Evolutionary conservation across 352 stramenopile species (phyloP).

Genomic region (Blastocystis hominis): DNA sequence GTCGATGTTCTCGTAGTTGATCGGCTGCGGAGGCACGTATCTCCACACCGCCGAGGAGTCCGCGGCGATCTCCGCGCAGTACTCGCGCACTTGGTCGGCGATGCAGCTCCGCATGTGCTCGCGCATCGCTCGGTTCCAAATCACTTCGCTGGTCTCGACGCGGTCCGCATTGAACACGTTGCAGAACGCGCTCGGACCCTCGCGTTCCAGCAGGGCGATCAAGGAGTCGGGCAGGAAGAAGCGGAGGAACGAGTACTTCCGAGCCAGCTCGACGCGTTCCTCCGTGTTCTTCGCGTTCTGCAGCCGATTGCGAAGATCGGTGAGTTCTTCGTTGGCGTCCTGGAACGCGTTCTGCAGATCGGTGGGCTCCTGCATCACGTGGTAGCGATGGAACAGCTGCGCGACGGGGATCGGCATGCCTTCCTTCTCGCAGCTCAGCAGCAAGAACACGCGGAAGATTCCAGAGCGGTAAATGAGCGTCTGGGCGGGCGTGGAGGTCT

Average conservation of each 20-base stretch:
- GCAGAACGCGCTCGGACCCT: neutral
- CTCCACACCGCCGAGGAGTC: neutral
- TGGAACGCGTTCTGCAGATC: neutral
- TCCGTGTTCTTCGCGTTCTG: neutral
- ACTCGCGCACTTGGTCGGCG: neutral
- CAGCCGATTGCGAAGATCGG: neutral
- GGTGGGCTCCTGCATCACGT: neutral
- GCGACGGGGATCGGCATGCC: neutral
- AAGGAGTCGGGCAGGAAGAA: constrained; percentile 26
- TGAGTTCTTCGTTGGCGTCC: neutral
- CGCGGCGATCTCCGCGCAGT: neutral
- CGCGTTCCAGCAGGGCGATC: constrained; percentile 2
- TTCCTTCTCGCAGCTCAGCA: neutral
- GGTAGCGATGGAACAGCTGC: neutral
- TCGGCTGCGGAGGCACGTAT: neutral
- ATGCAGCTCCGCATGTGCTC: neutral
- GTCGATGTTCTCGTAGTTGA: constrained; percentile 1
- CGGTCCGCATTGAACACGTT: neutral
- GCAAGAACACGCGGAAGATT: constrained; percentile 8
- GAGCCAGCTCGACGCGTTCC: neutral
- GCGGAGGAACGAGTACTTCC: neutral
- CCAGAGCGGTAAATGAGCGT: neutral
- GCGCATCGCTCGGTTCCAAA: neutral
- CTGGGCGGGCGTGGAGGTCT: neutral
- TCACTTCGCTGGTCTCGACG: neutral